Base-by-base conservation (phyloP, 1,284 basidiomycete genomes). In the Gomphus sp. region DNA sequence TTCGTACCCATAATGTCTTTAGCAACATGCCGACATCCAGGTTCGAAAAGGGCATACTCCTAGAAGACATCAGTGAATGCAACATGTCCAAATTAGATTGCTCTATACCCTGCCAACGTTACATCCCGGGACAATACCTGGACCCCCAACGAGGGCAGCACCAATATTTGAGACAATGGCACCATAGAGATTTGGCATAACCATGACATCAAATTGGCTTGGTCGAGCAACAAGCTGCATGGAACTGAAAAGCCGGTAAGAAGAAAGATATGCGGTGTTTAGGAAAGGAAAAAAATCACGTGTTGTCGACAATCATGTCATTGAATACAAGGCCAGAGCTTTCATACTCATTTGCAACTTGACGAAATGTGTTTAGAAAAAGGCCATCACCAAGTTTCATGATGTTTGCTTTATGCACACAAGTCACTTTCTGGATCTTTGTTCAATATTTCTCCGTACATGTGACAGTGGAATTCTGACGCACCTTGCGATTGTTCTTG, bases 391-490 rank as follows among this genome's bases (percentile, higher is more conserved):
- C 96, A 67, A 99, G 87, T 77, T 99, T 99, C 97, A 99, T 99
- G 80, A 99, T 99, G 81, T 99, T 99, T 70, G 97, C 97, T 79
- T 99, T 99, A 87, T 99, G 97, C 54, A 99, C 95, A 72, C 95
- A 98, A 59, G 97, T 99, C 67, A 99, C 97, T 89, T 96, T 98
- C 92, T 96, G 68, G 55, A 39, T 61, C 47, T 47, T 49, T 18
- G 37, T 47, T 33, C 39, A 12, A 18, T 7, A 34, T 44, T 16
- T 37, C 34, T 18, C 25, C 41, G 37, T 14, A 52, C 18, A 16
- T 56, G 56, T 49, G n/a, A 44, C 12, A 16, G 22, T 14, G 25
- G 18, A 39, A 45, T 11, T 51, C 48, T 43, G n/a, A 59, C 75
- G 59, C 61, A 87, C 91, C 85, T 98, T 98, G 75, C 96, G 88